These are phyloP conservation scores for Kwoniella dendrophila DNA, from an alignment of 768 basidiomycete genomes.

Conservation along the genomic window DNA sequence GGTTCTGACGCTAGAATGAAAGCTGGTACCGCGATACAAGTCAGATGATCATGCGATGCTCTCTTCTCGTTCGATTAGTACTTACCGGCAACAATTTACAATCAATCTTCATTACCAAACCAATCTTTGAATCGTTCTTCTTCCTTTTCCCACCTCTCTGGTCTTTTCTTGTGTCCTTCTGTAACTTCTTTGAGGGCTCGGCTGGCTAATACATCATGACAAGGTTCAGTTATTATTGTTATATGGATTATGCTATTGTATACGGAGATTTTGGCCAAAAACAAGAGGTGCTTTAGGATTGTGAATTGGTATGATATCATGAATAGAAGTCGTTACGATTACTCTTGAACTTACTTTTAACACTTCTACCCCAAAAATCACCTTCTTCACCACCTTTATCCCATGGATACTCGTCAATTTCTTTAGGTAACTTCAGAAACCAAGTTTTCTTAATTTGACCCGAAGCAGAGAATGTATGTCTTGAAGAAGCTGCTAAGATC, in stretches of 20 bases:
- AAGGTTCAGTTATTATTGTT: neutral
- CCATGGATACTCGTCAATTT: conserved; percentile 38
- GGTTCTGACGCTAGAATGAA: no score
- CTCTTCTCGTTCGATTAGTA: no score
- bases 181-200: conserved; percentile 40
- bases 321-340: neutral
- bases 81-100: no score
- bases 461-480: neutral
- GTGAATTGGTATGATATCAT: no score
- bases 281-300: neutral
- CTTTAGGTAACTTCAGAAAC: conserved; percentile 45
- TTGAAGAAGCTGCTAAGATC: conserved; percentile 21
- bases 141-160: conserved; percentile 30
- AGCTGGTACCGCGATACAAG: neutral
- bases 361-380: conserved; percentile 38
- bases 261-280: neutral
- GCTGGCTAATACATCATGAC: conserved; percentile 25
- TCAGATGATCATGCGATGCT: no score
- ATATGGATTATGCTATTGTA: neutral
- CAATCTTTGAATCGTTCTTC: conserved; percentile 25
- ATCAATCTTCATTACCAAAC: conserved; percentile 27
- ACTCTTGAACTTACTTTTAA: conserved; percentile 41
- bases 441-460: conserved; percentile 41
- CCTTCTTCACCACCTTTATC: conserved; percentile 46
- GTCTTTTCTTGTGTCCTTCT: conserved; percentile 4